Conservation (phyloP, 2,329 filamentous ascomycete genomes). For the Alternaria infectoria region DNA sequence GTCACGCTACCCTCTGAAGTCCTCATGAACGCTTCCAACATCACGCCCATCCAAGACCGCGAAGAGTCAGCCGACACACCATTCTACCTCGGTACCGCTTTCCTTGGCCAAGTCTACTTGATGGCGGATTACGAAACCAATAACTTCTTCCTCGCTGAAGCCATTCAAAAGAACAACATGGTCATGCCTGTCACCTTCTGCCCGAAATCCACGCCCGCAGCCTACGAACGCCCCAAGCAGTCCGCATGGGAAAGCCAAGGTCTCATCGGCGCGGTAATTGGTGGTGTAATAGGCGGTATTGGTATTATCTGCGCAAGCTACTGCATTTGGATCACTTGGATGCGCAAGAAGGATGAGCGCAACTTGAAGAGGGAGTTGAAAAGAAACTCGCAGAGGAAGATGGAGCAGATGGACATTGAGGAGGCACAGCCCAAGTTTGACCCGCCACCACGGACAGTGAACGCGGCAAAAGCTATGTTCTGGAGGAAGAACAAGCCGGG, state of each 20-base stretch:
- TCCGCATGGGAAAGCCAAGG: slow-evolving; percentile 42
- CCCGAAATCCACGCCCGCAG: slow-evolving; percentile 43
- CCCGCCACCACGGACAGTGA: slow-evolving; percentile 36
- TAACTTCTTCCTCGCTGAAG: slow-evolving; percentile 51
- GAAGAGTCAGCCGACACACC: slow-evolving; percentile 34
- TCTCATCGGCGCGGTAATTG: slow-evolving; percentile 48
- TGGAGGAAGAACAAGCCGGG: slow-evolving; percentile 39
- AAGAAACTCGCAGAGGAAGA: slow-evolving; percentile 34
- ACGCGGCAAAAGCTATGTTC: slow-evolving; percentile 32
- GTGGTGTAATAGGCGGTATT: slow-evolving; percentile 46
- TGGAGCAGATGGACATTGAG: slow-evolving; percentile 44
- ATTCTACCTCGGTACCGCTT: slow-evolving; percentile 50
- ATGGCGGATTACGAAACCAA: slow-evolving; percentile 52
- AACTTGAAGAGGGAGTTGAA: slow-evolving; percentile 36
- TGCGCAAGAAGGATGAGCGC: slow-evolving; percentile 35
- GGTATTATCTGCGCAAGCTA: slow-evolving; percentile 36
- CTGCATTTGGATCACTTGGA: slow-evolving; percentile 39
- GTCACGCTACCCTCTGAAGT: slow-evolving; percentile 49
- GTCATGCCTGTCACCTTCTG: slow-evolving; percentile 53
- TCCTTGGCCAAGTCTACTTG: slow-evolving; percentile 53
- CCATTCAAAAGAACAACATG: slow-evolving; percentile 47
- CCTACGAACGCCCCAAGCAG: slow-evolving; percentile 39
- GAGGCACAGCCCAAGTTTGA: slow-evolving; percentile 39
- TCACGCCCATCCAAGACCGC: slow-evolving; percentile 45
- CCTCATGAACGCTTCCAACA: slow-evolving; percentile 48